Evolutionary conservation across 108 stramenopile genomes (phyloP), one percentile per base, ranked within the genome.

Genomic region (Pseudonitzschia pungens): DNA sequence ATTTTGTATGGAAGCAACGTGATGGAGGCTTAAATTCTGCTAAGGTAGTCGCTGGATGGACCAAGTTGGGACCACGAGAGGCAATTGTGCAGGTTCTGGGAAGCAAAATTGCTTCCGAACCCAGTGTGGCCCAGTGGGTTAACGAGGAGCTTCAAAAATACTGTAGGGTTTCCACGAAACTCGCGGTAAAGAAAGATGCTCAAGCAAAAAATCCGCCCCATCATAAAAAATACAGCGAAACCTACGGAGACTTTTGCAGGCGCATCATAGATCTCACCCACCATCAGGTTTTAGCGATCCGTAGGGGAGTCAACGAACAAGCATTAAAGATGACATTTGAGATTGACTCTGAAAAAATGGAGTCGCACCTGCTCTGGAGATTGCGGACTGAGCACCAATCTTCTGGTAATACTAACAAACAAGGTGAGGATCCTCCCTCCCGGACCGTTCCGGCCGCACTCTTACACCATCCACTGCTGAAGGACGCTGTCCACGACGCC

Each of bases 261-360:
- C 68, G 41, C 45, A 36, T 84, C 0, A 9, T 15, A 14, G 44
- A 72, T 41, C 28, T 88, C 0, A 77, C 67, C 33, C 81, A 86
- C 69, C 76, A 88, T 66, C 83, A 86, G 57, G 77, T 88, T 11
- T 58, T 88, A 54, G 87, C 87, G 14, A 88, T 88, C 42, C 73
- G 84, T 41, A 54, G 87, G 31, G 87, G 87, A 22, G 71, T 83
- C 36, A 71, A 84, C 20, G 63, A 88, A 71, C 85, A 88, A 65
- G 68, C 24, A 29, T 45, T 88, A 26, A 81, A 79, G 60, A 56
- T 83, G 50, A 44, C 68, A 20, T 88, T 72, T 63, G 85, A 84
- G 9, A 80, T 88, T 44, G 85, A 88, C 67, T 64, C 67, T 45
- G 80, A 63, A 10, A 71, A 68, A 53, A 77, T 74, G 69, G 83